phyloP scores from a whole-genome alignment of 1,284 basidiomycete genomes.

The Phaffia rhodozyma region DNA sequence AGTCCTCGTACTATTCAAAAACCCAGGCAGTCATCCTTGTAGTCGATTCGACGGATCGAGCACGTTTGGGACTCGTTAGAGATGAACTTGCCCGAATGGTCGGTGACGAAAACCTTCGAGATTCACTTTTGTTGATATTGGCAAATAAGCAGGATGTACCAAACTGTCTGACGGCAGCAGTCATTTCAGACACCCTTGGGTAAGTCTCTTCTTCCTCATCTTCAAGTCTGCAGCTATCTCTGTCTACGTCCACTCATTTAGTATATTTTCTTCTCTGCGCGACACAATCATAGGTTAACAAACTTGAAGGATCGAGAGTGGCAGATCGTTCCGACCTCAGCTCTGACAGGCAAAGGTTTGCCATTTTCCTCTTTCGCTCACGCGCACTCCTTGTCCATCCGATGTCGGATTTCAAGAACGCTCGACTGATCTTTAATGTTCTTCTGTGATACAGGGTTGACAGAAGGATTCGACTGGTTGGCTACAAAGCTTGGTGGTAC shows the following conservation, averaged over 20 bases:
- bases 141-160: conserved; percentile 44
- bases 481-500: not conserved
- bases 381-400: not conserved
- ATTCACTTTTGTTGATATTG: conserved; percentile 36
- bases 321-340: conserved; percentile 43
- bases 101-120: conserved; percentile 29
- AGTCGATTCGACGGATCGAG: conserved; percentile 40
- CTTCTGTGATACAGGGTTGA: not conserved
- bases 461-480: conserved; percentile 11
- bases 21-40: conserved; percentile 41
- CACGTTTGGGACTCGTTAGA: conserved; percentile 36
- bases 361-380: not conserved
- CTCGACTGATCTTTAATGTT: not conserved
- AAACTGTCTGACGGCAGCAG: conserved; percentile 35
- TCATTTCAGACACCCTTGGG: conserved; percentile 39
- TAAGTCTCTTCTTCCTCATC: conserved; percentile 5
- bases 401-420: too few species aligned
- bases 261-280: not conserved
- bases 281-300: conserved; percentile 26
- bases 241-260: not conserved
- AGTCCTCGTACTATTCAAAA: conserved; percentile 38
- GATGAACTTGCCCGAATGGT: conserved; percentile 37
- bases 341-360: conserved; percentile 33
- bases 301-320: conserved; percentile 39
- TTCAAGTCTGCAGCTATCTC: too few species aligned